Conservation (phyloP, 225 moss, liverwort and hornwort species). For the Bryum argenteum region DNA sequence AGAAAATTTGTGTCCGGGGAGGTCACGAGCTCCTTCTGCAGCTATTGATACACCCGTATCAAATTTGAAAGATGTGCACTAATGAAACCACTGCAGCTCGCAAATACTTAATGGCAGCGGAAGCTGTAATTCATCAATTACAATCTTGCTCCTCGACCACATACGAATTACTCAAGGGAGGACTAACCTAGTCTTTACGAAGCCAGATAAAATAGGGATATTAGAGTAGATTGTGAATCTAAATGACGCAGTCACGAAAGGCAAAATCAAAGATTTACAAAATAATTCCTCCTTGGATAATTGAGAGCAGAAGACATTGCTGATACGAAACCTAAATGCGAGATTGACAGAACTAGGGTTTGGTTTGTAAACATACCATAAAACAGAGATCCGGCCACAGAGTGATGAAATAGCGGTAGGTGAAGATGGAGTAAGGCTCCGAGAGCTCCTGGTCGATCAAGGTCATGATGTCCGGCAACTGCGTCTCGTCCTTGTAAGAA, state of each 20-base stretch:
- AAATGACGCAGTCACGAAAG: slow-evolving; percentile 11
- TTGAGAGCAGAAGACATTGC: background rate
- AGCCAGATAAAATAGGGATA: background rate
- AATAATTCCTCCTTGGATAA: background rate
- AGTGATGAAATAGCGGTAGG: slow-evolving; percentile 96
- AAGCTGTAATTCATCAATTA: too few species aligned
- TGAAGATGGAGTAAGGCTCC: slow-evolving; percentile 99
- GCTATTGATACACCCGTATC: too few species aligned
- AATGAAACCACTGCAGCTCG: too few species aligned
- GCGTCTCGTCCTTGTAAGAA: slow-evolving; percentile 86
- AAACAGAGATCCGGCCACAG: slow-evolving; percentile 97
- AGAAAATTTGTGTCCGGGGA: too few species aligned
- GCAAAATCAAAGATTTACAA: background rate
- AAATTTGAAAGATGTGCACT: too few species aligned
- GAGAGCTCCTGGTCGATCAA: slow-evolving; percentile 97
- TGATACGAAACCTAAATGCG: background rate
- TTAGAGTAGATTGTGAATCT: background rate
- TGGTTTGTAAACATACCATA: slow-evolving; percentile 52
- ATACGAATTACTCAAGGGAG: background rate
- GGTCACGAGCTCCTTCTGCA: too few species aligned
- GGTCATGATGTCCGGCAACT: slow-evolving; percentile 90
- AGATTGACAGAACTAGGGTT: slow-evolving; percentile 23
- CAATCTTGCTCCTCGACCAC: background rate
- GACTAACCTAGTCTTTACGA: background rate
- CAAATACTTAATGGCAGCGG: too few species aligned